Conservation (phyloP, 2,329 filamentous ascomycete species). For the Dactylellina parvicollis region DNA sequence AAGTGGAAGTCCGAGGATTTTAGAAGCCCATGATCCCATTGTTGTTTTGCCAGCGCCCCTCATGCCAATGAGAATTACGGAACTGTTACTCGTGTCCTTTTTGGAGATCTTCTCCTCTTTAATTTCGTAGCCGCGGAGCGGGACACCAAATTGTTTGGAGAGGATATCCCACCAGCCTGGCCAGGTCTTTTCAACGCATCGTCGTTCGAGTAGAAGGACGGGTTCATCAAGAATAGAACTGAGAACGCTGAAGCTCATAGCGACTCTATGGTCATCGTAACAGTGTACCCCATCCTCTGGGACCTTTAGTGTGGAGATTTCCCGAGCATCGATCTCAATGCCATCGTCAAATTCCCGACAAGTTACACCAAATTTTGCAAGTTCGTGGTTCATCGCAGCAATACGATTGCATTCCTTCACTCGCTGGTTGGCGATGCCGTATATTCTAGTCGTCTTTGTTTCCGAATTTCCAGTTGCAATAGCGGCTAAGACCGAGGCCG, state of each 20-base stretch:
- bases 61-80: constrained; percentile 96
- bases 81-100: constrained; percentile 61
- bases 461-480: constrained; percentile 76
- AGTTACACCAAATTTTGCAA: constrained; percentile 89
- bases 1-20: constrained; percentile 77
- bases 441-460: constrained; percentile 78
- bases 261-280: constrained; percentile 97
- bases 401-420: constrained; percentile 99
- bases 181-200: constrained; percentile 97
- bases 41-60: constrained; percentile 96
- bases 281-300: constrained; percentile 80
- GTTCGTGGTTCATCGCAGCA: constrained; percentile 90
- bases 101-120: constrained; percentile 59
- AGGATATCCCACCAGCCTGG: constrained; percentile 97
- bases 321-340: constrained; percentile 75
- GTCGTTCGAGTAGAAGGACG: constrained; percentile 83
- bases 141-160: constrained; percentile 78
- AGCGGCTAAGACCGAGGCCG: constrained; percentile 89
- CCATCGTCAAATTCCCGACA: constrained; percentile 92
- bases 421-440: constrained; percentile 94
- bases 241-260: constrained; percentile 97
- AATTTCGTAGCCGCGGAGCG: constrained; percentile 78
- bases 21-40: constrained; percentile 83
- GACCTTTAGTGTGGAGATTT: constrained; percentile 65
- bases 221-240: constrained; percentile 75